Conservation (phyloP, 2,329 filamentous ascomycete species). For the Shiraia sp. region DNA sequence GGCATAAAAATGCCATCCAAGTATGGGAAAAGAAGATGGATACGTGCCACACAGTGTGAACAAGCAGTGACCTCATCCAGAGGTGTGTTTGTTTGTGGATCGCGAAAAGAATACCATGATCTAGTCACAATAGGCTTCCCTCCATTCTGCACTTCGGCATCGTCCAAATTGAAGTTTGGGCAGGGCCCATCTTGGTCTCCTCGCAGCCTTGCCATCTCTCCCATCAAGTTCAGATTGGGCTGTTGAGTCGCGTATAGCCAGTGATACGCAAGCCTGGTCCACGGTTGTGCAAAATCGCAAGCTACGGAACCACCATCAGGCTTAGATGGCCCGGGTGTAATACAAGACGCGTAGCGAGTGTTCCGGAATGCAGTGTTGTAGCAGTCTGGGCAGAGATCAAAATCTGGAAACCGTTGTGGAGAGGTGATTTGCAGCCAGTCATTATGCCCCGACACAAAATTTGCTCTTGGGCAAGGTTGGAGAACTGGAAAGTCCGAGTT, state of each 20-base stretch:
- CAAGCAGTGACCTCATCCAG: slow-evolving; percentile 24
- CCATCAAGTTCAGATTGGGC: slow-evolving; percentile 18
- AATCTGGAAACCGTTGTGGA: slow-evolving; percentile 10
- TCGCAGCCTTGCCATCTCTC: slow-evolving; percentile 9
- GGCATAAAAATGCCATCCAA: slow-evolving; percentile 17
- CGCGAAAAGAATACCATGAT: slow-evolving; percentile 21
- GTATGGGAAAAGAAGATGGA: slow-evolving; percentile 16
- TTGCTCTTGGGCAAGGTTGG: slow-evolving; percentile 9
- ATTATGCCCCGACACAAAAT: slow-evolving; percentile 8
- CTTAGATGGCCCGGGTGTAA: slow-evolving; percentile 12
- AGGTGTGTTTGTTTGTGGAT: slow-evolving; percentile 11
- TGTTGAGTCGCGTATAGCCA: no score
- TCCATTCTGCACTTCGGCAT: slow-evolving; percentile 13
- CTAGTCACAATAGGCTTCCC: slow-evolving; percentile 15
- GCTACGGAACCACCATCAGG: slow-evolving; percentile 5
- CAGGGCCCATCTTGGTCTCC: slow-evolving; percentile 19
- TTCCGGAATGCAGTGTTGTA: slow-evolving; percentile 20
- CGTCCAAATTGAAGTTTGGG: slow-evolving; percentile 18
- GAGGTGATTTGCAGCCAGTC: slow-evolving; percentile 19
- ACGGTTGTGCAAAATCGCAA: slow-evolving; percentile 20
- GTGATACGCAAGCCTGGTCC: no score
- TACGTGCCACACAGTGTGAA: slow-evolving; percentile 11
- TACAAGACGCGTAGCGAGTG: slow-evolving; percentile 15
- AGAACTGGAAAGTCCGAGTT: slow-evolving; percentile 6
- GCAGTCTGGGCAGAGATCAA: slow-evolving; percentile 24